Percentiles rank a stretch among this genome's conserved stretches.
phyloP scores from a whole-genome alignment of 495 filamentous ascomycete genomes.

The Gamarada debralockiae region DNA sequence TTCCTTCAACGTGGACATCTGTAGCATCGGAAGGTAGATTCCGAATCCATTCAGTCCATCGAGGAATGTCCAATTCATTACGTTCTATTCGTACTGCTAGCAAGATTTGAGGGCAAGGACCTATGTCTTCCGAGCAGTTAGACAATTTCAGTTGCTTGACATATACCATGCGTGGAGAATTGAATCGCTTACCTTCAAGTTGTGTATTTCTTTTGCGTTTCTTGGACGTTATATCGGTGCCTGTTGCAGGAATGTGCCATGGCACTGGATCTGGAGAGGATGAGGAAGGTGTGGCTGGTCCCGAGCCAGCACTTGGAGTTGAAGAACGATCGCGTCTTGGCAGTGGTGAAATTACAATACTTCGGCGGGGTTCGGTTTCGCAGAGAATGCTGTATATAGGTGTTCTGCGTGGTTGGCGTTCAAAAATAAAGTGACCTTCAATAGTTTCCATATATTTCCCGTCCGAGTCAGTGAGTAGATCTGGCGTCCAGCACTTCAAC shows the following conservation, averaged over 20 bases:
- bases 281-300: not conserved
- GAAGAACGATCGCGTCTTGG: not conserved
- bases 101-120: not conserved
- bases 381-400: slow-evolving; percentile 1
- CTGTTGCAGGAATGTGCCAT: too few species aligned
- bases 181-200: too few species aligned
- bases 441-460: too few species aligned
- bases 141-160: too few species aligned
- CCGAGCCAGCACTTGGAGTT: not conserved
- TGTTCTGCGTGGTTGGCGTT: slow-evolving; percentile 2
- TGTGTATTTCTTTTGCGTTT: not conserved
- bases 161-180: too few species aligned
- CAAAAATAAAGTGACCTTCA: too few species aligned
- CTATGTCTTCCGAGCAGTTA: not conserved
- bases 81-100: not conserved
- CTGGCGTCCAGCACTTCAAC: slow-evolving; percentile 13
- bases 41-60: slow-evolving; percentile 2
- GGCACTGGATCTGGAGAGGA: too few species aligned
- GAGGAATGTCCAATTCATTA: not conserved
- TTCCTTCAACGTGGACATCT: slow-evolving; percentile 1
- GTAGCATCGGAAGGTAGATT: not conserved
- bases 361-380: slow-evolving; percentile 3
- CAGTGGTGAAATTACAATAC: not conserved
- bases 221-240: not conserved
- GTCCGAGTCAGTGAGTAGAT: not conserved